Conservation (phyloP, 164 flowering plant species). For the Nymphaea colorata region DNA sequence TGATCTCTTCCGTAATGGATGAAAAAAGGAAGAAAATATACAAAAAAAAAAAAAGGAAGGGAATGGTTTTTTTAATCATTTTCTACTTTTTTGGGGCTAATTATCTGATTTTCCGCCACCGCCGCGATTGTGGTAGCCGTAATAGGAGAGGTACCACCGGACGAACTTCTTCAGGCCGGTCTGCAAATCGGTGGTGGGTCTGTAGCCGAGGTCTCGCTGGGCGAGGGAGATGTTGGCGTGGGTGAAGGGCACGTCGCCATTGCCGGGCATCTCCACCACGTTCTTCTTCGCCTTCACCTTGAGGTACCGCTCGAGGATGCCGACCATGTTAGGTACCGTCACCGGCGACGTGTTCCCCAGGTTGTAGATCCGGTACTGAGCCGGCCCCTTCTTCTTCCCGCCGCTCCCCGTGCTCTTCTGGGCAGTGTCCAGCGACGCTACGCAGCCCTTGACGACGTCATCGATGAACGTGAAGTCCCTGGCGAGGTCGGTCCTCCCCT, state of each 20-base stretch:
- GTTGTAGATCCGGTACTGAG: constrained; percentile 12
- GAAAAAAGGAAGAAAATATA: neutral
- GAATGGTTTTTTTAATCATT: neutral
- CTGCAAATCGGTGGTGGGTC: constrained; percentile 15
- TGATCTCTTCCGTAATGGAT: neutral
- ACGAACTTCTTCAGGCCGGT: constrained; percentile 16
- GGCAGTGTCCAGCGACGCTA: constrained; percentile 12
- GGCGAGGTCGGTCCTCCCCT: constrained; percentile 11
- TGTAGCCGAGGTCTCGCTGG: constrained; percentile 10
- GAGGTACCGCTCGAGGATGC: constrained; percentile 9
- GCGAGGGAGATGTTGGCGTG: constrained; percentile 12
- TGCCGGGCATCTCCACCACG: constrained; percentile 13
- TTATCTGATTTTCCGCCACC: neutral
- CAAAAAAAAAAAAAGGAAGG: neutral
- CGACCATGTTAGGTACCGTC: constrained; percentile 11
- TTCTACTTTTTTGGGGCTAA: neutral
- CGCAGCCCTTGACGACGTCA: constrained; percentile 13
- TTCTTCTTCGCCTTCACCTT: constrained; percentile 17
- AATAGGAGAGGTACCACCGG: constrained; percentile 10
- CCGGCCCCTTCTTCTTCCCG: constrained; percentile 14
- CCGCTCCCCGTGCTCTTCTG: constrained; percentile 14
- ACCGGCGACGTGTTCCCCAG: constrained; percentile 16
- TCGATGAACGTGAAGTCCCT: constrained; percentile 15
- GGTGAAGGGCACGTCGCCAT: constrained; percentile 15
- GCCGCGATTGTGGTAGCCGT: constrained; percentile 11